Evolutionary conservation across 192 early-diverging fungal species (phyloP).

Genomic region (Radiomyces spectabilis): DNA sequence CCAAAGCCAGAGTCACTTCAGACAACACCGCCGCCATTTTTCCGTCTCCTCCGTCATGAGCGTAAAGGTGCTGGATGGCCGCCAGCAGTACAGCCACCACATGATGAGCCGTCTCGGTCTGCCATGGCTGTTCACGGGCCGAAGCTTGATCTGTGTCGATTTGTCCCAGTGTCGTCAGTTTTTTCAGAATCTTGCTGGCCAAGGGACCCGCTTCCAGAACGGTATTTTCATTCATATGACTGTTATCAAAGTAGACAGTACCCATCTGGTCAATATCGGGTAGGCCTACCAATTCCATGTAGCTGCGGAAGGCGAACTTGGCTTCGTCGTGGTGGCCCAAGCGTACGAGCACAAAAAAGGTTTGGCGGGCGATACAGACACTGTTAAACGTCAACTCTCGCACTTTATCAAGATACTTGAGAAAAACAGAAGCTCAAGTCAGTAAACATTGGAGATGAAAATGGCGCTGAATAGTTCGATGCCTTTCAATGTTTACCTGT

Average conservation of each 20-base stretch:
- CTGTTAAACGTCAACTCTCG: conserved; percentile 62
- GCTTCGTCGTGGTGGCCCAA: conserved; percentile 68
- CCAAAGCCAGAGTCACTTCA: no score
- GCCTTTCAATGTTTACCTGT: conserved; percentile 1
- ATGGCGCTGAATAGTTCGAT: no score
- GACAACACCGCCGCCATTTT: no score
- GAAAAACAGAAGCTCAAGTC: not conserved
- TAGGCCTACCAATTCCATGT: conserved; percentile 43
- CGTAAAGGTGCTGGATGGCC: not conserved
- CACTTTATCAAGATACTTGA: conserved; percentile 30
- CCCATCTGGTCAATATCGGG: no score
- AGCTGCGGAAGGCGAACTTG: conserved; percentile 53
- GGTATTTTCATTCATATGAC: not conserved
- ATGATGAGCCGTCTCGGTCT: not conserved
- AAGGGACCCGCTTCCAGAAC: not conserved
- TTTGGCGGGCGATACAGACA: conserved; percentile 51
- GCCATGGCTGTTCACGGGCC: not conserved
- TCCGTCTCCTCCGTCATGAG: no score
- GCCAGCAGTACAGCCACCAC: not conserved
- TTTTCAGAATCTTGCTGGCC: not conserved
- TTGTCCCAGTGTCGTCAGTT: no score
- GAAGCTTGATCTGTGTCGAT: not conserved
- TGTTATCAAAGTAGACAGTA: no score
- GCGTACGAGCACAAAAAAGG: conserved; percentile 44
- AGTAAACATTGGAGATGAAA: not conserved